Evolutionary conservation across 352 stramenopile genomes (phyloP).

Genomic region (Globisporangium radiosum): DNA sequence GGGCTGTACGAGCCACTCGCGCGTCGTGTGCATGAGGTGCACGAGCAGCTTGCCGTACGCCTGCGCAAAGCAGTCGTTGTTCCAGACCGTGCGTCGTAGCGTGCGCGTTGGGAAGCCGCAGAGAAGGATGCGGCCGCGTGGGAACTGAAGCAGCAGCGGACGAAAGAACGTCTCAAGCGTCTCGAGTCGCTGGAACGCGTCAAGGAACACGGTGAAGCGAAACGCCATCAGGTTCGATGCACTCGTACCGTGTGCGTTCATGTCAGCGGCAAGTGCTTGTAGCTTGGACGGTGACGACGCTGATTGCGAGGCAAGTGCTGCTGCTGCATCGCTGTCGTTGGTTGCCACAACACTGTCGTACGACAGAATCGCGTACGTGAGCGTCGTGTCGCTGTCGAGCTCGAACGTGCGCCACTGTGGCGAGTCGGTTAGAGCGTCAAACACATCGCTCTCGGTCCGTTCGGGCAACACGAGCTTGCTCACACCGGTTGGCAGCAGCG

Average conservation of each 20-base stretch:
- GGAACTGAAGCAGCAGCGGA: slow-evolving; percentile 48
- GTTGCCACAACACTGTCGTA: slow-evolving; percentile 13
- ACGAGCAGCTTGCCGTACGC: slow-evolving; percentile 45
- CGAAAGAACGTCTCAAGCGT: slow-evolving; percentile 55
- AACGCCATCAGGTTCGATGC: slow-evolving; percentile 19
- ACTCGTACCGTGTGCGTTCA: slow-evolving; percentile 7
- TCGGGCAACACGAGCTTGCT: slow-evolving; percentile 1
- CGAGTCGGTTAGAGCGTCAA: slow-evolving; percentile 34
- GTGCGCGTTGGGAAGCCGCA: slow-evolving; percentile 49
- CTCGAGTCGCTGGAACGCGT: slow-evolving; percentile 57
- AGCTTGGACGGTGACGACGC: neutral
- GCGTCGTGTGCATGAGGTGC: slow-evolving; percentile 37
- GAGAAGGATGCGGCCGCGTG: slow-evolving; percentile 53
- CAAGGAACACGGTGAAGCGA: slow-evolving; percentile 59
- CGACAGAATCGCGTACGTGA: slow-evolving; percentile 47
- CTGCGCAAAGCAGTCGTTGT: slow-evolving; percentile 38
- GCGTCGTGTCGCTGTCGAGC: slow-evolving; percentile 32
- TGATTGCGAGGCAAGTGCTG: neutral
- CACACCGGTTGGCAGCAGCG: neutral
- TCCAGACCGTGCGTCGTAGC: slow-evolving; percentile 28
- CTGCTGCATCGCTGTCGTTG: neutral
- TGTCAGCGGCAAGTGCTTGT: slow-evolving; percentile 10
- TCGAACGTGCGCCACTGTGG: slow-evolving; percentile 30
- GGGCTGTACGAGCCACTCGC: slow-evolving; percentile 70
- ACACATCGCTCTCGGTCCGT: slow-evolving; percentile 7